These are phyloP conservation scores for Rhizopogon vulgaris DNA, from an alignment of 768 basidiomycete species.

Conservation along the genomic window DNA sequence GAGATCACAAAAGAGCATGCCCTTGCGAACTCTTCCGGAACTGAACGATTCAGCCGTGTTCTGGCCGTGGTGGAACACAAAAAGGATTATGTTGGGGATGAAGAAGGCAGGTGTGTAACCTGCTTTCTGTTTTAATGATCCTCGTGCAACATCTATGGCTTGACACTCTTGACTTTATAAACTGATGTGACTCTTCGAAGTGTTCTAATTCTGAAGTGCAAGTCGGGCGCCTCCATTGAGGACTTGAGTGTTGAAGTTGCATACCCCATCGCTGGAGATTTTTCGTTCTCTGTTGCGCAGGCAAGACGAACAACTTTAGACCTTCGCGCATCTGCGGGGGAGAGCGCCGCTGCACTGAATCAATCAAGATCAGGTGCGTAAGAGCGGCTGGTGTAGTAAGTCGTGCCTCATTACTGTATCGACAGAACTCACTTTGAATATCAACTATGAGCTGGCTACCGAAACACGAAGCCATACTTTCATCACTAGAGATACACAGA, in stretches of 20 bases:
- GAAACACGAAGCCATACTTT: conserved; percentile 38
- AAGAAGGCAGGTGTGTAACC: conserved; percentile 48
- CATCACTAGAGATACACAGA: conserved; percentile 41
- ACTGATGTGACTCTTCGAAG: conserved; percentile 2
- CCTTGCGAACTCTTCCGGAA: neutral
- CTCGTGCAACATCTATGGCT: conserved; percentile 1
- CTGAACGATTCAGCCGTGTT: conserved; percentile 3
- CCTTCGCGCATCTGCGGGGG: conserved; percentile 11
- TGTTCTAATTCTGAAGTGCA: conserved; percentile 11
- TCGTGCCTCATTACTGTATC: neutral
- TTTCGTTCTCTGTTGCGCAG: conserved; percentile 55
- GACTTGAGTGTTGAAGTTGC: conserved; percentile 7
- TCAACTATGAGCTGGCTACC: conserved; percentile 32
- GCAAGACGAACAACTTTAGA: conserved; percentile 35
- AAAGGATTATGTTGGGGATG: conserved; percentile 33
- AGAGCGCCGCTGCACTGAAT: conserved; percentile 14
- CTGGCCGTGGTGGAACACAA: conserved; percentile 48
- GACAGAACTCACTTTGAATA: conserved; percentile 49
- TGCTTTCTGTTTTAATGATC: neutral
- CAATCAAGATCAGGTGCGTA: conserved; percentile 39
- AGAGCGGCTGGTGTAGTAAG: neutral
- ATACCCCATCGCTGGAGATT: conserved; percentile 49
- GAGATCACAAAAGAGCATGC: conserved; percentile 3
- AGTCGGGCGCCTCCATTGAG: neutral
- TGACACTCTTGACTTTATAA: neutral